A percentile compares a stretch with the other conserved stretches of the same genome.
Evolutionary conservation across 2,329 filamentous ascomycete species (phyloP).

Genomic region (Septoria petroselini): DNA sequence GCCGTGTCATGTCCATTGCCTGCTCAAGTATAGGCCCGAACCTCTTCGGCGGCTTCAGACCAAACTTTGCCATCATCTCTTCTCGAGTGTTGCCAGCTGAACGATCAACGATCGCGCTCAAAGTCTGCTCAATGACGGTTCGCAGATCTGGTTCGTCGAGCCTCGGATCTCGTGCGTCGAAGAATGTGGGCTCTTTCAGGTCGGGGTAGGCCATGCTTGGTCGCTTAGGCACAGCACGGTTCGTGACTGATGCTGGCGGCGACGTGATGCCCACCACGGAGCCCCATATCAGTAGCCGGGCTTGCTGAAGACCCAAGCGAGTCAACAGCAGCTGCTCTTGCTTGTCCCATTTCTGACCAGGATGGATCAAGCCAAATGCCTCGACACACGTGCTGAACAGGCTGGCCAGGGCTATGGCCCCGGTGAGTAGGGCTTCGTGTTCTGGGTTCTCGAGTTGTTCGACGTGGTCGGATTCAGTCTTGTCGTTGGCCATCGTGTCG

Average conservation of each 20-base stretch:
- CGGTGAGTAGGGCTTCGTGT: constrained; percentile 38
- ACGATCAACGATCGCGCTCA: constrained; percentile 48
- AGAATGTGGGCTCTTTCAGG: constrained; percentile 46
- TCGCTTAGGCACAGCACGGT: constrained; percentile 45
- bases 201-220: constrained; percentile 47
- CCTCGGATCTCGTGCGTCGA: constrained; percentile 42
- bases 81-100: constrained; percentile 40
- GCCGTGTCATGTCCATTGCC: constrained; percentile 44
- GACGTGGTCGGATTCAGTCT: constrained; percentile 25
- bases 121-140: constrained; percentile 41
- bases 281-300: constrained; percentile 49
- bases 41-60: constrained; percentile 45
- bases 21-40: constrained; percentile 40
- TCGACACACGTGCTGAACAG: constrained; percentile 50
- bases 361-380: constrained; percentile 47
- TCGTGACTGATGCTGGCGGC: constrained; percentile 44
- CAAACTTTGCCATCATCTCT: constrained; percentile 47
- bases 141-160: constrained; percentile 43
- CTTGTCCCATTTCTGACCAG: constrained; percentile 43
- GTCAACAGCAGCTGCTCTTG: constrained; percentile 45
- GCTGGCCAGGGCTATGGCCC: constrained; percentile 44
- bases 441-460: constrained; percentile 28
- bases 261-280: constrained; percentile 47
- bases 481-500: constrained; percentile 23
- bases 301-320: constrained; percentile 48